Conservation (phyloP, 1,284 basidiomycete genomes). For the Ustilago shanxiensis region DNA sequence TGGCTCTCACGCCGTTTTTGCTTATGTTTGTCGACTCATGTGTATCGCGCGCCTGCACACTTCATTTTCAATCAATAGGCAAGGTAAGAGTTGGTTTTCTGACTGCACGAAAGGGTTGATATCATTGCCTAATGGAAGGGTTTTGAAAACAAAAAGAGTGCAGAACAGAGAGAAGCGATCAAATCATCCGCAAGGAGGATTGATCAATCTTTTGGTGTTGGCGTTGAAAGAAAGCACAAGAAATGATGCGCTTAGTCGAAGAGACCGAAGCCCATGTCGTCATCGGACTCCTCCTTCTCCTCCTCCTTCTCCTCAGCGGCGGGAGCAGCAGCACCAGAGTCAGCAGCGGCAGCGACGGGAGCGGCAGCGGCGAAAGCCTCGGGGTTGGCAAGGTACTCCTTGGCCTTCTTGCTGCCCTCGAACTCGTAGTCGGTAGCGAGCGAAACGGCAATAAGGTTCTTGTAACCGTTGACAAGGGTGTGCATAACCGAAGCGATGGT, state of each 20-base stretch:
- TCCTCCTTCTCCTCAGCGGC: slow-evolving; percentile 75
- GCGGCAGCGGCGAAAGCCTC: slow-evolving; percentile 91
- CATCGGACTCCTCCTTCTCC: slow-evolving; percentile 76
- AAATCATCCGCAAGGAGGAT: too few relatives aligned
- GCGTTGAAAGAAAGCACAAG: neutral
- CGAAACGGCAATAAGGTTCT: slow-evolving; percentile 90
- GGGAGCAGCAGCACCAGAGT: slow-evolving; percentile 74
- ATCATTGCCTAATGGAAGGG: neutral
- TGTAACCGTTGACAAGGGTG: slow-evolving; percentile 98
- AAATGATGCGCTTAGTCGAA: slow-evolving; percentile 78
- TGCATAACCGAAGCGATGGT: slow-evolving; percentile 93
- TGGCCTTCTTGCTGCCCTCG: slow-evolving; percentile 92
- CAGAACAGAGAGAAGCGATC: neutral
- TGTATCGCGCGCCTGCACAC: neutral
- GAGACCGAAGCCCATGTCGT: slow-evolving; percentile 75
- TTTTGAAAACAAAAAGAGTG: neutral
- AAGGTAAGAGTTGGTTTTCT: neutral
- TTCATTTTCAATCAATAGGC: neutral
- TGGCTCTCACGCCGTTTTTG: too few relatives aligned
- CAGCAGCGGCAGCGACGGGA: slow-evolving; percentile 76
- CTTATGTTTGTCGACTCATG: neutral
- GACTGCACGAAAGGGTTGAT: neutral
- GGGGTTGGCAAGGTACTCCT: slow-evolving; percentile 96
- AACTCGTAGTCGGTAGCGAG: slow-evolving; percentile 95
- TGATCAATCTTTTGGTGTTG: neutral